A percentile compares a stretch with the other conserved stretches of the same genome.
phyloP scores from a whole-genome alignment of 495 filamentous ascomycete species.

The Neurospora sp. region DNA sequence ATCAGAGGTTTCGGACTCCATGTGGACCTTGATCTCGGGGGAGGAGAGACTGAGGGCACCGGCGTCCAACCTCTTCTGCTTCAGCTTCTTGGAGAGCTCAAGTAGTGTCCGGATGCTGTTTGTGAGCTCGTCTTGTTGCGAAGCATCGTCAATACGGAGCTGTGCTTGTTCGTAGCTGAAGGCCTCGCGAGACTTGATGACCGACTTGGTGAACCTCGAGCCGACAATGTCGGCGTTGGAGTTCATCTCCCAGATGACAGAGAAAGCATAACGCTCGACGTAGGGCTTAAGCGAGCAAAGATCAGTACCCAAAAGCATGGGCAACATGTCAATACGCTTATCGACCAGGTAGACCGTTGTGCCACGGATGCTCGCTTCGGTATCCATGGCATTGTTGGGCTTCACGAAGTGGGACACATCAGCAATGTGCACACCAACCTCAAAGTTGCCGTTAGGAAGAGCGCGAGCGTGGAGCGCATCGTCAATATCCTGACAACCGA shows the following conservation, averaged over 20 bases:
- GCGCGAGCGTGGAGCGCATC: slow-evolving; percentile 83
- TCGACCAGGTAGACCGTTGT: slow-evolving; percentile 97
- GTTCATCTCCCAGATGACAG: slow-evolving; percentile 86
- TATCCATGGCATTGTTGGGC: slow-evolving; percentile 94
- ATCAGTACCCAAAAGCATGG: slow-evolving; percentile 88
- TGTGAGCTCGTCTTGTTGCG: slow-evolving; percentile 79
- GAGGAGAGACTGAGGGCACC: slow-evolving; percentile 91
- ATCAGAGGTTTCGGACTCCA: slow-evolving; percentile 89
- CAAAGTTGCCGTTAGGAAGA: slow-evolving; percentile 86
- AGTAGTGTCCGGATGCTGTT: slow-evolving; percentile 81
- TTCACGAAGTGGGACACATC: slow-evolving; percentile 98
- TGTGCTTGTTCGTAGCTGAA: slow-evolving; percentile 98
- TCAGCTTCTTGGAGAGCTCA: slow-evolving; percentile 85
- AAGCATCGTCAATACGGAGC: slow-evolving; percentile 77
- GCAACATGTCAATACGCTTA: slow-evolving; percentile 98
- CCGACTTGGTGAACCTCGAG: slow-evolving; percentile 84
- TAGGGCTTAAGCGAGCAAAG: slow-evolving; percentile 95
- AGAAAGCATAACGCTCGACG: slow-evolving; percentile 95
- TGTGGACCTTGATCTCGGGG: slow-evolving; percentile 88
- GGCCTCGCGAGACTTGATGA: slow-evolving; percentile 94
- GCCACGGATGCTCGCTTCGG: slow-evolving; percentile 82
- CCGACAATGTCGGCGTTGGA: slow-evolving; percentile 75
- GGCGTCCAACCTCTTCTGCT: slow-evolving; percentile 89
- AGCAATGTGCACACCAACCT: slow-evolving; percentile 98
- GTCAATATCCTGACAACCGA: slow-evolving; percentile 95